A percentile compares a stretch with the other conserved stretches of the same genome.
phyloP scores from a whole-genome alignment of 768 basidiomycete genomes.

The Collybiopsis confluens region DNA sequence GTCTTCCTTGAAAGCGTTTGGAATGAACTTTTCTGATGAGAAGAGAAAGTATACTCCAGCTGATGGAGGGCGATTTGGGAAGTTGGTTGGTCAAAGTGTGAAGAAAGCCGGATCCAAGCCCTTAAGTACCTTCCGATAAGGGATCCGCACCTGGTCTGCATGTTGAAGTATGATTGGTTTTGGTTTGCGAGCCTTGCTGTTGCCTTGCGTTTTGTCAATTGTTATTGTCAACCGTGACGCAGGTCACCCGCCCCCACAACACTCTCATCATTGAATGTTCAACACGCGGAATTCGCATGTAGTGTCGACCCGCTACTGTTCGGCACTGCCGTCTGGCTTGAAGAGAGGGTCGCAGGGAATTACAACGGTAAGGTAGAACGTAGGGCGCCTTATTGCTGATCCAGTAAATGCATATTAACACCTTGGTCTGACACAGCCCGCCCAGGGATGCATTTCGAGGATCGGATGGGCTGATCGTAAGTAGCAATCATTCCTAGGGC shows the following conservation, averaged over 20 bases:
- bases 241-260: background rate
- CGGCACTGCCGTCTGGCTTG: background rate
- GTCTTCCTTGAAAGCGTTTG: too few relatives aligned
- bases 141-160: background rate
- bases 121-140: background rate
- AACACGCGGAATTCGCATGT: too few relatives aligned
- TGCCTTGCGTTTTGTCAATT: background rate
- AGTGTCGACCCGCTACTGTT: background rate
- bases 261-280: background rate
- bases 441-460: too few relatives aligned
- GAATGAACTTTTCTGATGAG: too few relatives aligned
- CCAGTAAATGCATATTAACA: too few relatives aligned
- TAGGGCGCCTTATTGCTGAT: too few relatives aligned
- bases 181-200: slow-evolving; percentile 5
- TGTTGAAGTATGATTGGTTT: background rate
- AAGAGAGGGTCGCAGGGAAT: background rate
- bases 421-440: too few relatives aligned
- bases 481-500: too few relatives aligned
- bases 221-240: background rate
- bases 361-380: too few relatives aligned
- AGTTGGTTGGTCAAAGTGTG: background rate
- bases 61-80: too few relatives aligned
- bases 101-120: background rate
- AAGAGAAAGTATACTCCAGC: too few relatives aligned
- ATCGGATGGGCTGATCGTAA: too few relatives aligned